Base-by-base conservation (phyloP, 768 basidiomycete genomes). In the Clitopilus hobsonii region DNA sequence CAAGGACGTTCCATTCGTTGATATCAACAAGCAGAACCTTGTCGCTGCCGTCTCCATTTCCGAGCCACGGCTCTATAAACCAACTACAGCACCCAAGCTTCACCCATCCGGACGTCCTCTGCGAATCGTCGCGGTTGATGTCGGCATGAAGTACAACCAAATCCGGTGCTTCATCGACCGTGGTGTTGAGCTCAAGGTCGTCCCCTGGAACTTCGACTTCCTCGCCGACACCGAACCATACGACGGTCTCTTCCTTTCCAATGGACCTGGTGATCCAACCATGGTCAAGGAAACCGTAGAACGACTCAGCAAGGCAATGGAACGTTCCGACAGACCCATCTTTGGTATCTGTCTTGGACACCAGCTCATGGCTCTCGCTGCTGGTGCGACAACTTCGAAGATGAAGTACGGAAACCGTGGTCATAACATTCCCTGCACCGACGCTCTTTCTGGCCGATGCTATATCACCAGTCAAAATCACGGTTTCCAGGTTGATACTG, bases 91-190 rank as follows among this genome's bases (percentile, higher is more conserved):
- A 50, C 76, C 83, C 22, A 81, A 74, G 52, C 67, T 83, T 28
- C 91, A 97, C 66, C 89, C 91, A 2, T 86, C 84, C 1, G 91
- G 90, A 26, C 84, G 94, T 50, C 73, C 83, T 0, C 67, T 98
- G 26, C 89, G 97, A 57, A 82, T 99, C 25, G 65, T 99, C 14
- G 94, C 93, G 5, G 74, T 98, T 56, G 97, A 99, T 68, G 96
- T 98, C 51, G 97, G 97, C n/a, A 98, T 98, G 92, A 99, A 99
- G 73, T 97, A 91, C 77, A 98, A 98, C 71, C 97, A 99, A 71
- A 94, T 98, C 62, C 83, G 97, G 28, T 99, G 97, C 76, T 98
- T 99, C 74, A 84, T 83, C 38, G 78, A 84, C 30, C 88, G 97
- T 28, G 97, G 97, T 49, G 84, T 98, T 29, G 93, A 98, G 69